Base-by-base conservation (phyloP, 176 grass and related monocot genomes). In the Microstegium vimineum region DNA sequence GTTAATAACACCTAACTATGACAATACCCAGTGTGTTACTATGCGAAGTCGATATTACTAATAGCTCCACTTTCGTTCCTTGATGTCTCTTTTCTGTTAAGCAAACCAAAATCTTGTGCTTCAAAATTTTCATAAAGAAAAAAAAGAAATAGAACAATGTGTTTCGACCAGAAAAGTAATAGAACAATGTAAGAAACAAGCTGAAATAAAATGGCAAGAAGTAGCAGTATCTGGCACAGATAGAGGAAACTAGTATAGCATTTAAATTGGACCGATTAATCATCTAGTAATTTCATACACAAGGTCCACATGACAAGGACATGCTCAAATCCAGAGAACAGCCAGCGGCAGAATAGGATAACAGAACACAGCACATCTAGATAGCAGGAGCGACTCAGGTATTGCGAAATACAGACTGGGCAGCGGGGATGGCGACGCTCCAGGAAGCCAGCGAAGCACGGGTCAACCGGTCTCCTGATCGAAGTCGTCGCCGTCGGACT, bases 401-500 rank as follows among this genome's bases (percentile, higher is more conserved):
- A 77, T 82, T n/a, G 37, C 65, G 35, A 57, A 62, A 74, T 77
- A 89, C 83, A 77, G 72, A 65, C 69, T 41, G 16, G 65, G 43
- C 43, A 51, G 49, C 38, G 46, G 61, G 35, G 9, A 81, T 8
- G 32, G 54, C 63, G 74, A 6, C 18, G 27, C n/a, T 46, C n/a
- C 36, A 27, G 30, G 67, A 22, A 60, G 59, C 52, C 37, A 27
- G 11, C 1, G 32, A 33, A 61, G 62, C 45, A 27, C 35, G 25
- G 71, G 30, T 99, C 89, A 95, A 71, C 93, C 89, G 54, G 89
- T 92, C 73, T 95, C 93, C 63, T 99, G 91, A 46, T 99, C 93
- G 74, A 95, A 99, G 49, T 95, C 96, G 36, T 95, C 96, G n/a
- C 86, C 96, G 52, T 99, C 96, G 0, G 93, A 95, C 61, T 95